These are phyloP conservation scores for Candida xyloterini DNA, from an alignment of 805 yeast species.

Conservation along the genomic window DNA sequence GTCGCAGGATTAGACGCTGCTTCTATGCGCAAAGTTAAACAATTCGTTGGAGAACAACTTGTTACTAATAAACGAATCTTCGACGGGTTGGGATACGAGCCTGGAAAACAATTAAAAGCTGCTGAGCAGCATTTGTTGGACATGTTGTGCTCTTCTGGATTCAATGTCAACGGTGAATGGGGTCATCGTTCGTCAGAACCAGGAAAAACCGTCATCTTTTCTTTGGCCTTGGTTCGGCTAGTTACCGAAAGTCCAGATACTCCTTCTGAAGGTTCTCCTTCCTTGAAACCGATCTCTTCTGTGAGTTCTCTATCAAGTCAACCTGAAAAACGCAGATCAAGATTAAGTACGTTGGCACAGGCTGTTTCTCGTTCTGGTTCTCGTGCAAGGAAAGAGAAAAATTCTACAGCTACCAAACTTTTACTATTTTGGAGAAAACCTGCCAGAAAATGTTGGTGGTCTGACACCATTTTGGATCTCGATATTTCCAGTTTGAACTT, in stretches of 20 bases:
- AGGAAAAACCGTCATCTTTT: conserved; percentile 79
- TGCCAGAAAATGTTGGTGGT: conserved; percentile 99
- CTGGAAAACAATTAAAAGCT: conserved; percentile 61
- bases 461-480: conserved; percentile 53
- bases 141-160: conserved; percentile 92
- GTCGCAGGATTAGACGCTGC: conserved; percentile 50
- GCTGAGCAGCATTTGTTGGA: conserved; percentile 95
- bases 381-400: conserved; percentile 34
- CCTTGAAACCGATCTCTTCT: conserved; percentile 33
- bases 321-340: conserved; percentile 42
- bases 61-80: conserved; percentile 60
- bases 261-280: conserved; percentile 25
- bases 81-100: conserved; percentile 69
- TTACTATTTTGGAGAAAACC: conserved; percentile 96
- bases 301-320: conserved; percentile 19
- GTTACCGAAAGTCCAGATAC: conserved; percentile 27
- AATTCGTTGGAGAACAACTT: conserved; percentile 68
- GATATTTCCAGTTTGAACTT: conserved; percentile 29
- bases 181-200: conserved; percentile 89
- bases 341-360: conserved; percentile 61
- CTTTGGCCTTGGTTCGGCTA: conserved; percentile 70
- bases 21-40: conserved; percentile 65
- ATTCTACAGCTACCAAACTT: conserved; percentile 53
- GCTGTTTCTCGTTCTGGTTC: conserved; percentile 46
- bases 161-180: conserved; percentile 66